Evolutionary conservation across 495 filamentous ascomycete species (phyloP), one percentile per base, ranked within the genome.

Genomic region (Endocarpon pusillum): DNA sequence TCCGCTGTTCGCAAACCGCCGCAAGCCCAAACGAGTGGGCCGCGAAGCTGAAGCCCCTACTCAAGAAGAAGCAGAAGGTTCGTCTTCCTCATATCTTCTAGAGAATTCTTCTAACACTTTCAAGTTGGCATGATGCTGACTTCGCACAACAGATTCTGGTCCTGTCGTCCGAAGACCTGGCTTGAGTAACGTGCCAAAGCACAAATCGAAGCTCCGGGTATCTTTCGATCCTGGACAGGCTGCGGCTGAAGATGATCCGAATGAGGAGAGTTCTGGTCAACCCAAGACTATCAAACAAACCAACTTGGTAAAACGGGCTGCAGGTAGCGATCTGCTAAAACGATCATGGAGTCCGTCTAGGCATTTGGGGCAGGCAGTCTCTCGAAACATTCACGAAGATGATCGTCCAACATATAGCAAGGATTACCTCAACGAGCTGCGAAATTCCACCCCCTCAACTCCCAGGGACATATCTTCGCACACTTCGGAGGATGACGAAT

Each of bases 321-420:
- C 82, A 7, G 79, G 89, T 45, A 74, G 72, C 36, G 86, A 73
- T 54, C 68, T 80, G 1, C 49, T 69, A 4, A 71, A 68, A 36
- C 70, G 67, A 43, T 50, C 61, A 21, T 36, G 52, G 25, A 48
- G 52, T 34, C 53, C 54, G 41, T 48, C 66, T 26, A 51, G 54
- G n/a, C n/a, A n/a, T n/a, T n/a, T n/a, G n/a, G n/a, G n/a, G n/a
- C n/a, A n/a, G n/a, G n/a, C n/a, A n/a, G 32, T 48, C 49, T 4
- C 45, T 60, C 33, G 55, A 61, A 9, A 52, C 43, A 15, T 18
- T 76, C 1, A 64, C 18, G 69, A 72, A 23, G 72, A 79, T 22
- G 79, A 87, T 28, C 61, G 75, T 29, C 87, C 84, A 3, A 80
- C 64, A 38, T 97, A 97, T 54, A 89, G 67, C 52, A 75, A 77